These are phyloP conservation scores for Tetrapisispora pingtungensis DNA, from an alignment of 805 yeast species.

Conservation along the genomic window DNA sequence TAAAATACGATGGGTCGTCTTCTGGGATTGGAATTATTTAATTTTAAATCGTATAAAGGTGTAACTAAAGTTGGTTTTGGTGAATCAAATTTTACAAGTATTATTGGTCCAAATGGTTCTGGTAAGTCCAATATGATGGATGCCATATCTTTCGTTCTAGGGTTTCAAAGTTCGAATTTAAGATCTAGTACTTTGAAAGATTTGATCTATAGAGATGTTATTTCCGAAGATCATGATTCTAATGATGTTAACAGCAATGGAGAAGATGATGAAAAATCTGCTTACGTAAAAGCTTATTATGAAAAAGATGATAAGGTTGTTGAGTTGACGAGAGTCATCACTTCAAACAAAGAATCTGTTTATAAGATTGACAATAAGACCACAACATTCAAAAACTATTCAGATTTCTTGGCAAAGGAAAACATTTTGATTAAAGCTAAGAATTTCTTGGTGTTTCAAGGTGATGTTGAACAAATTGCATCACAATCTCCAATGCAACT, in stretches of 20 bases:
- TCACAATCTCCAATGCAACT: constrained; percentile 73
- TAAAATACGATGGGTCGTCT: constrained; percentile 81
- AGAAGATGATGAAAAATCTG: constrained; percentile 28
- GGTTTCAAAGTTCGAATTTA: constrained; percentile 64
- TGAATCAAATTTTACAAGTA: constrained; percentile 70
- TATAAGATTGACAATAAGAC: constrained; percentile 53
- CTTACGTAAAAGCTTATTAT: constrained; percentile 72
- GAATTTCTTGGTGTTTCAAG: constrained; percentile 91
- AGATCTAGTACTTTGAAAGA: constrained; percentile 68
- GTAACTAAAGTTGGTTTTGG: constrained; percentile 73
- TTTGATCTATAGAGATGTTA: constrained; percentile 64
- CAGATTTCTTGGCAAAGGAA: constrained; percentile 56
- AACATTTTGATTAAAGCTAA: constrained; percentile 81
- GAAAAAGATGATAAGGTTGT: constrained; percentile 52
- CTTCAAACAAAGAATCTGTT: constrained; percentile 49
- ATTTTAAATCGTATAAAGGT: constrained; percentile 89
- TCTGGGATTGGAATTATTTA: constrained; percentile 64
- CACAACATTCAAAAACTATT: constrained; percentile 57
- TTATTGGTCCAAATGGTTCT: constrained; percentile 97
- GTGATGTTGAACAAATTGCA: constrained; percentile 91
- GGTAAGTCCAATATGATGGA: constrained; percentile 98
- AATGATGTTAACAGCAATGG: constrained; percentile 14
- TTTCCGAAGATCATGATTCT: constrained; percentile 18
- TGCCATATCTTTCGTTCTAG: constrained; percentile 90
- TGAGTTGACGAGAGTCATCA: constrained; percentile 53